Evolutionary conservation across 1,284 basidiomycete species (phyloP), one percentile per base, ranked within the genome.

Genomic region (Pulveroboletus sp.): DNA sequence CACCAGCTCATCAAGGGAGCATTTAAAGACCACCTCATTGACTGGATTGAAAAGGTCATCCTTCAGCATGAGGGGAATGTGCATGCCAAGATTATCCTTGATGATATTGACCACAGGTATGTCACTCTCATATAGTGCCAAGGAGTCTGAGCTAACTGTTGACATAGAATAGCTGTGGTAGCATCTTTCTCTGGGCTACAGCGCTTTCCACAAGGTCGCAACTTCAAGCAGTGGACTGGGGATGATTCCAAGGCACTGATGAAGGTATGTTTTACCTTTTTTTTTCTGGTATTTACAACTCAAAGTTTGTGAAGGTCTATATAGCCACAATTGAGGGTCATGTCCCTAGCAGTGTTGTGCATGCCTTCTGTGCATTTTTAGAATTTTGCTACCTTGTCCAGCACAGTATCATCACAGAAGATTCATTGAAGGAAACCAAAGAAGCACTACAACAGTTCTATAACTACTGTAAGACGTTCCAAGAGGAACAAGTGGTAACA

Each of bases 141-240:
- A n/a, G n/a, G n/a, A n/a, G n/a, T n/a, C n/a, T n/a, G n/a, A n/a
- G n/a, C n/a, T n/a, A n/a, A n/a, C n/a, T n/a, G n/a, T n/a, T n/a
- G n/a, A n/a, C n/a, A n/a, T 11, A 49, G 48, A 14, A 49, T 49
- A 5, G 17, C 36, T 11, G 14, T 20, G 0, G 10, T 49, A 6
- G 26, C 36, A 3, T 20, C 20, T 17, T 49, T 49, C 2, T 2
- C 38, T 3, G 38, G 48, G 2, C 25, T 39, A 7, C 11, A n/a
- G 18, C 3, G 36, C n/a, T 38, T 38, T 12, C 18, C 36, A 4
- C 36, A 38, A 38, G n/a, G n/a, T n/a, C 18, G n/a, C 10, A 20
- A 50, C 18, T 49, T 53, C 38, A 50, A 53, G 12, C 44, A 53
- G 14, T 53, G 52, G 52, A 53, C 29, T 1, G 18, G 29, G 3